Base-by-base conservation (phyloP, 2,329 filamentous ascomycete species). In the Daldinia sp. region DNA sequence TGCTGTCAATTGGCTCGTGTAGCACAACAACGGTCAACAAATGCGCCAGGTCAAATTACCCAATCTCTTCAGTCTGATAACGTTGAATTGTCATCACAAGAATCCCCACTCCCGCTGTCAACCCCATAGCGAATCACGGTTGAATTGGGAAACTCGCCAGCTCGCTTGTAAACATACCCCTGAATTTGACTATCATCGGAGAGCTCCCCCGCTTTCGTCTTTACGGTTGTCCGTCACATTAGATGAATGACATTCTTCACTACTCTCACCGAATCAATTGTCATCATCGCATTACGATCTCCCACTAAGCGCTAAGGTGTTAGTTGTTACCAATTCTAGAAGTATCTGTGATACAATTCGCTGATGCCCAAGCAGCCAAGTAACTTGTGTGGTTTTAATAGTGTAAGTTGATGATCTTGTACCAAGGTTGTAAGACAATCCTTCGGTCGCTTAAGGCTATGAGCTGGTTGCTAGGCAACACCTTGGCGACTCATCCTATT, bases 41-140 rank as follows among this genome's bases (percentile, higher is more conserved):
- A 56, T 44, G 53, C 66, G 63, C 66, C 75, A 50, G 57, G 72
- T 59, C 63, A 74, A 68, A 75, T 75, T 74, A 68, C 62, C 58
- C 76, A 74, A 75, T 76, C 74, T 77, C 64, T 37, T 72, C 67
- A 65, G 69, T 76, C 69, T 78, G 74, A 78, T 74, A 63, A 77
- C 75, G 75, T 59, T 71, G 70, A 68, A 68, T 26, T 48, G 46
- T 64, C 54, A 53, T 65, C 53, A 58, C 61, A 23, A 59, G 30
- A 56, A 12, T 62, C 63, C 56, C 68, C 70, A 65, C 68, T 58
- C 63, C 64, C 55, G 64, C 56, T 60, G n/a, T 63, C 42, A 63
- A 18, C 20, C 33, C 15, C 26, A 13, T 62, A 68, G 44, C 67
- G 56, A 70, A 71, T 71, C 44, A 61, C 44, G 20, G 44, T 42